phyloP scores from a whole-genome alignment of 345 rosid genomes.

The Hirschfeldia incana region DNA sequence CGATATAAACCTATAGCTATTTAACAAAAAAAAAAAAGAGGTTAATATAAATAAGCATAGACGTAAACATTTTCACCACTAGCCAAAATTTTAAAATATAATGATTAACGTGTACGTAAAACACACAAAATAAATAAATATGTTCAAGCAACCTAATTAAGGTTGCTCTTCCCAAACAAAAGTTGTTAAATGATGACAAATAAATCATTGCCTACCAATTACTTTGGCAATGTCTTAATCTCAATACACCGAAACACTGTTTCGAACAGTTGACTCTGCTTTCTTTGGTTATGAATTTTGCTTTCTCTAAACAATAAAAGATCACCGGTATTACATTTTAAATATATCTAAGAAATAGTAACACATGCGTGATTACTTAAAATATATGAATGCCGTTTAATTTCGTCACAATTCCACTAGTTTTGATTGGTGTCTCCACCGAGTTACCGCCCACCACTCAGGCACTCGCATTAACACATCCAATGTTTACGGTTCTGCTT shows the following conservation, averaged over 20 bases:
- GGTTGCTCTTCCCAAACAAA: not conserved
- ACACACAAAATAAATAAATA: not conserved
- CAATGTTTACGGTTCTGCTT: constrained; percentile 32
- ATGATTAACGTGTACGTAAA: constrained; percentile 17
- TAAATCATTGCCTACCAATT: constrained; percentile 20
- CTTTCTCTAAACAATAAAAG: constrained; percentile 4
- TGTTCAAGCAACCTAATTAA: not conserved
- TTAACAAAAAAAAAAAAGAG: not conserved
- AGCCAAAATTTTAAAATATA: not conserved
- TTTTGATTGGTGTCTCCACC: constrained; percentile 42
- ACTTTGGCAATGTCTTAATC: constrained; percentile 36
- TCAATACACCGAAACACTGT: constrained; percentile 26
- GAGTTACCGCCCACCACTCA: constrained; percentile 35
- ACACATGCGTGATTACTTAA: constrained; percentile 21
- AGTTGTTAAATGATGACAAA: not conserved
- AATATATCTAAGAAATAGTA: not conserved
- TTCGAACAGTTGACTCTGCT: constrained; percentile 34
- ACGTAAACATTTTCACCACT: not conserved
- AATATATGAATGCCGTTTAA: constrained; percentile 23
- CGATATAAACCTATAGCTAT: not conserved
- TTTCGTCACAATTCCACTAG: constrained; percentile 39
- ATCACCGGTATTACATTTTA: constrained; percentile 8
- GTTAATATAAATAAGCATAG: not conserved
- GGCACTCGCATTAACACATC: constrained; percentile 16
- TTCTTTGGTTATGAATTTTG: constrained; percentile 7